These are phyloP conservation scores for Exophiala aquamarina DNA, from an alignment of 2,329 filamentous ascomycete genomes.

Conservation along the genomic window DNA sequence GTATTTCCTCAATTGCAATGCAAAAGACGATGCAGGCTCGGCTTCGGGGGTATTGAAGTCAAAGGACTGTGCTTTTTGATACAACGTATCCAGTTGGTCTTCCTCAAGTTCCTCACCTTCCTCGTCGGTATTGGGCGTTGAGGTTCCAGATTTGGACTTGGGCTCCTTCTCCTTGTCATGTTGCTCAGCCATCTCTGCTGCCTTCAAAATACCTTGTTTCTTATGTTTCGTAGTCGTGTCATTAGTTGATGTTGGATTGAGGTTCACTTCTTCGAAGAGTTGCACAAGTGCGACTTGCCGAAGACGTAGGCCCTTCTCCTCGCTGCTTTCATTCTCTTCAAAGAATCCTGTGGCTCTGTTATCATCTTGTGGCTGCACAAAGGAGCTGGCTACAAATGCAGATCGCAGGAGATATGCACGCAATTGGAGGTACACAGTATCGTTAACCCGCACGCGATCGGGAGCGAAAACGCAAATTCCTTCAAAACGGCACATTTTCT, in stretches of 20 bases:
- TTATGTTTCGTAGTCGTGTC: conserved; percentile 74
- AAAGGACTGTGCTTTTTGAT: conserved; percentile 94
- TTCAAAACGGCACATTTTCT: conserved; percentile 83
- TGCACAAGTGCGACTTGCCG: conserved; percentile 86
- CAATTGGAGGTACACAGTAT: conserved; percentile 90
- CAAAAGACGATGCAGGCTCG: conserved; percentile 78
- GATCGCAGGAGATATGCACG: conserved; percentile 71
- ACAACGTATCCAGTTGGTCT: conserved; percentile 89
- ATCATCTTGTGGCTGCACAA: conserved; percentile 62
- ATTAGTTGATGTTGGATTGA: conserved; percentile 74
- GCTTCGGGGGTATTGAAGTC: conserved; percentile 89
- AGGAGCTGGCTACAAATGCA: conserved; percentile 67
- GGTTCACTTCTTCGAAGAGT: conserved; percentile 83
- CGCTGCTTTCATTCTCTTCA: conserved; percentile 78
- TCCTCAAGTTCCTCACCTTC: conserved; percentile 93
- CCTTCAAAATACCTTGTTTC: conserved; percentile 78
- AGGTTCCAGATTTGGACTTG: conserved; percentile 46
- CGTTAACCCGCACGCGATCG: conserved; percentile 80
- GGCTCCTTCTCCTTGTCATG: conserved; percentile 58
- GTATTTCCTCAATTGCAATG: conserved; percentile 81
- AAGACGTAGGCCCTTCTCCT: conserved; percentile 79
- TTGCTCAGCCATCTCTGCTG: conserved; percentile 85
- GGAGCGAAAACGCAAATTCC: conserved; percentile 87
- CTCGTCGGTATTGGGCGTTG: conserved; percentile 60
- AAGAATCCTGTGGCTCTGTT: conserved; percentile 75